phyloP scores from a whole-genome alignment of 192 early-diverging fungal genomes.

The Backusella australiensis region DNA sequence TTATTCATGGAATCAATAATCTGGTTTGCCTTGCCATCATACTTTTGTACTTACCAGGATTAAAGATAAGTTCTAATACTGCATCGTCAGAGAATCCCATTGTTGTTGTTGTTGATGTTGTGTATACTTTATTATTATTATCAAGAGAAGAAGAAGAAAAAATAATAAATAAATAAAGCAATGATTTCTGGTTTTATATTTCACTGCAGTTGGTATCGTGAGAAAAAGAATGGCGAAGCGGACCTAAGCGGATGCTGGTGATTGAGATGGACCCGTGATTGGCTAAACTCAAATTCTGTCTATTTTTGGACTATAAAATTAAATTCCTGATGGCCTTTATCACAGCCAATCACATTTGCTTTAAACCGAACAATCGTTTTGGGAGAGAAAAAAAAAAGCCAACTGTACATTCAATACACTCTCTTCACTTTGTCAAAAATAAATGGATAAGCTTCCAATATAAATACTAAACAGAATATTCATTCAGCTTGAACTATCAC shows the following conservation, averaged over 20 bases:
- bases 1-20: background rate
- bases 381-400: too few species aligned
- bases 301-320: background rate
- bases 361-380: too few species aligned
- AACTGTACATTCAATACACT: too few species aligned
- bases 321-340: background rate
- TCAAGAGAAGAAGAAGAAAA: background rate
- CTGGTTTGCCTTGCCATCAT: background rate
- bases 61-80: slow-evolving; percentile 34
- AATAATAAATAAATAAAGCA: background rate
- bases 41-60: slow-evolving; percentile 23
- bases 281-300: background rate
- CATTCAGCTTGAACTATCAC: too few species aligned
- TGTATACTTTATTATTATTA: background rate
- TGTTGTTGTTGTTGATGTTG: background rate
- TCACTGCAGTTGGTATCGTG: background rate
- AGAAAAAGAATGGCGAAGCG: slow-evolving; percentile 10
- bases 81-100: slow-evolving; percentile 29
- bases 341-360: too few species aligned
- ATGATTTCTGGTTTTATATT: background rate
- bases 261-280: background rate
- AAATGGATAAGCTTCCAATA: too few species aligned
- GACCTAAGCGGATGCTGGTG: background rate
- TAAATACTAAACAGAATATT: too few species aligned
- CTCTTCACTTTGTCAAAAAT: too few species aligned